Evolutionary conservation across 169 alveolate species (phyloP).

Genomic region (Plasmodium gonderi): DNA sequence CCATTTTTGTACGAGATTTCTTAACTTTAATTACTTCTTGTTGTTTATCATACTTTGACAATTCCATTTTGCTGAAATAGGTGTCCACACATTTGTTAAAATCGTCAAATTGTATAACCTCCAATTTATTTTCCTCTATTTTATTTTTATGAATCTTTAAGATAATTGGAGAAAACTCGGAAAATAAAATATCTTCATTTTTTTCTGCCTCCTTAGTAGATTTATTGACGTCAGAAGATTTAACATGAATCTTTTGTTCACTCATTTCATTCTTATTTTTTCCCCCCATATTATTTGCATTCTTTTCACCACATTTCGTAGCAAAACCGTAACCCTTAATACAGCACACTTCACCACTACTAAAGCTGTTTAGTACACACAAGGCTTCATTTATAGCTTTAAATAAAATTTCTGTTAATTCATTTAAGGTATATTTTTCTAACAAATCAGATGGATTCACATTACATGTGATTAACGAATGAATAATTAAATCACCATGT

Average conservation of each 20-base stretch:
- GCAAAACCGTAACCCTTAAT: slow-evolving; percentile 62
- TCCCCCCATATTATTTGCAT: background rate
- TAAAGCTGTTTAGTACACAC: slow-evolving; percentile 15
- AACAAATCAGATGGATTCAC: slow-evolving; percentile 25
- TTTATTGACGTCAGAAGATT: background rate
- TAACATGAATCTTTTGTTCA: background rate
- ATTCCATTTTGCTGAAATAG: slow-evolving; percentile 63
- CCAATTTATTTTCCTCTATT: slow-evolving; percentile 36
- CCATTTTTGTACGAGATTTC: slow-evolving; percentile 82
- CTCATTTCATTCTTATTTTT: background rate
- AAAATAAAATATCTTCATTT: slow-evolving; percentile 4
- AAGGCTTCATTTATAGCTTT: slow-evolving; percentile 43
- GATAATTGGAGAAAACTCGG: slow-evolving; percentile 45
- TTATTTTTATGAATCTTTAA: slow-evolving; percentile 28
- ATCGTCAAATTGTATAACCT: slow-evolving; percentile 18
- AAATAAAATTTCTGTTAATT: slow-evolving; percentile 1
- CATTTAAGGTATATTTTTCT: slow-evolving; percentile 3
- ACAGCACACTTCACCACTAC: slow-evolving; percentile 16
- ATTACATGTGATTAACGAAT: slow-evolving; percentile 32
- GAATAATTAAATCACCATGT: slow-evolving; percentile 42
- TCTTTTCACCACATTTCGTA: background rate
- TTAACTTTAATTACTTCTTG: slow-evolving; percentile 58
- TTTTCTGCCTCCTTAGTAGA: background rate
- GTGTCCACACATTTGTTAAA: slow-evolving; percentile 64
- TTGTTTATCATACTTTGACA: slow-evolving; percentile 62